phyloP scores from a whole-genome alignment of 768 basidiomycete genomes.

The Leucosporidium scottii region DNA sequence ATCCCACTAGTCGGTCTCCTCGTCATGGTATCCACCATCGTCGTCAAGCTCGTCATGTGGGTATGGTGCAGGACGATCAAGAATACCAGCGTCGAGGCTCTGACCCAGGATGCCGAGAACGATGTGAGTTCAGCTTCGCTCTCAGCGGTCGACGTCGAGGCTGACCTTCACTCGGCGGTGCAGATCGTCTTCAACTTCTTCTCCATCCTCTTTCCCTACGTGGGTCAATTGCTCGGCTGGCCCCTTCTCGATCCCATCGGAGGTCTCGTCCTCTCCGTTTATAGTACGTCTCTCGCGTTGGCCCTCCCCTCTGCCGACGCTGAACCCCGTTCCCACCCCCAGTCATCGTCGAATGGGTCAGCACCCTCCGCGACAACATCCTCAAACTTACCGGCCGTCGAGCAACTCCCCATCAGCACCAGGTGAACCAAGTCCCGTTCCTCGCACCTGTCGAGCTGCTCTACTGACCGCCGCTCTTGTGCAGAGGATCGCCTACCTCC shows the following conservation, averaged over 20 bases:
- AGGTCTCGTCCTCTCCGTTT: conserved; percentile 43
- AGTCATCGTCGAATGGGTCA: conserved; percentile 42
- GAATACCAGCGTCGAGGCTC: conserved; percentile 41
- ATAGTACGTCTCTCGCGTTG: conserved; percentile 37
- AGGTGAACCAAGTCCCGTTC: conserved; percentile 7
- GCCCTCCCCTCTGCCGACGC: background rate
- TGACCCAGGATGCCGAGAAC: conserved; percentile 47
- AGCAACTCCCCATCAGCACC: conserved; percentile 26
- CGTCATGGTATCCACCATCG: conserved; percentile 44
- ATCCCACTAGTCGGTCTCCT: conserved; percentile 16
- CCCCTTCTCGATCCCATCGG: conserved; percentile 44
- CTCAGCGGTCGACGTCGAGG: background rate
- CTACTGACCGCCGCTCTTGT: background rate
- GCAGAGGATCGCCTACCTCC: conserved; percentile 42
- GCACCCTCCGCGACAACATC: conserved; percentile 44
- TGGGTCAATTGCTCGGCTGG: conserved; percentile 35
- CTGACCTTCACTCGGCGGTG: background rate
- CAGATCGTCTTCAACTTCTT: conserved; percentile 44
- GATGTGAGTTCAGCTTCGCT: conserved; percentile 35
- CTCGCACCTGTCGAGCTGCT: conserved; percentile 23
- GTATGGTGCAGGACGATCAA: conserved; percentile 24
- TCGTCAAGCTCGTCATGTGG: conserved; percentile 39
- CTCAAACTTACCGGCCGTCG: conserved; percentile 40
- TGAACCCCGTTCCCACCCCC: too few species aligned
- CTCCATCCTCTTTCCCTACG: conserved; percentile 43